phyloP scores from a whole-genome alignment of 164 flowering plant species.

The Vitis vinifera region ASM3070453v1 NC_081811.1:1397001-1397500 shows the following conservation, averaged over 20 bases:
- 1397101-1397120: not conserved
- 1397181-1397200: constrained; percentile 42
- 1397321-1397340: constrained; percentile 23
- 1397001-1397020: constrained; percentile 33
- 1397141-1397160: too few species aligned
- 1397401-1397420: constrained; percentile 51
- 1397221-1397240: constrained; percentile 49
- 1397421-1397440: constrained; percentile 53
- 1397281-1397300: constrained; percentile 34
- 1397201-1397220: constrained; percentile 47
- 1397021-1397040: constrained; percentile 36
- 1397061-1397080: constrained; percentile 34
- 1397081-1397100: constrained; percentile 21
- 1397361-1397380: not conserved
- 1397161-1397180: constrained; percentile 33
- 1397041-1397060: constrained; percentile 51
- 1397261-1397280: constrained; percentile 74
- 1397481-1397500: constrained; percentile 38
- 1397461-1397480: constrained; percentile 47
- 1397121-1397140: too few species aligned
- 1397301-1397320: constrained; percentile 25
- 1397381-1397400: not conserved
- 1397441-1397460: constrained; percentile 34
- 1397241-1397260: constrained; percentile 33
- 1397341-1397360: not conserved